phyloP scores from a whole-genome alignment of 441 rosid genomes.

The Pelargonium myrrhifolium region DNA sequence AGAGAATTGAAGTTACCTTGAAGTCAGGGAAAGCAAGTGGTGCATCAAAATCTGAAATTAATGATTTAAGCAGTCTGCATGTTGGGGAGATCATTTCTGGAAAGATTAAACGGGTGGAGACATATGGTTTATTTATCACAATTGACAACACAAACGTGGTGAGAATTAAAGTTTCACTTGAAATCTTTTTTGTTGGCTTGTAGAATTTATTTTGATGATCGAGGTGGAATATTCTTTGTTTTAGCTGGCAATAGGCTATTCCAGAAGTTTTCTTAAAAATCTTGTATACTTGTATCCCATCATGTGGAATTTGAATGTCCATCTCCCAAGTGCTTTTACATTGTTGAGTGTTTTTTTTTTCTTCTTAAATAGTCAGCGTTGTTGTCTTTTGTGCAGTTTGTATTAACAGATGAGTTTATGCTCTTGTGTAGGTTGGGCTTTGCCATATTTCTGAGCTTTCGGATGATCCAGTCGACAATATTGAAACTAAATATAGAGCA shows the following conservation, averaged over 20 bases:
- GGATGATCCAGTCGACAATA: slow-evolving; percentile 49
- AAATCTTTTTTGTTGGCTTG: slow-evolving; percentile 6
- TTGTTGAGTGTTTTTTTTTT: not conserved
- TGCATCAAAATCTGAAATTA: slow-evolving; percentile 39
- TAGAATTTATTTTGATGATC: slow-evolving; percentile 1
- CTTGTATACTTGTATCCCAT: not conserved
- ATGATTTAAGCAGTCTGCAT: slow-evolving; percentile 46
- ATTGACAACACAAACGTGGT: slow-evolving; percentile 68
- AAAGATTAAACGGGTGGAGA: slow-evolving; percentile 68
- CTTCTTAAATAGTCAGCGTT: not conserved
- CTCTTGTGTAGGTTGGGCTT: slow-evolving; percentile 67
- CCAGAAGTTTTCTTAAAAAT: not conserved
- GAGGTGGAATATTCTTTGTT: not conserved
- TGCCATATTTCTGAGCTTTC: slow-evolving; percentile 80
- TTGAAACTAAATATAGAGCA: slow-evolving; percentile 53
- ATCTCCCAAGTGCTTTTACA: not conserved
- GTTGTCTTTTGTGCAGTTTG: not conserved
- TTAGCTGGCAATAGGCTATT: not conserved
- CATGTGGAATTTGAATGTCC: not conserved
- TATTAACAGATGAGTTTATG: not conserved
- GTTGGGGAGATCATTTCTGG: slow-evolving; percentile 66
- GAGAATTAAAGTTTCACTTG: slow-evolving; percentile 21
- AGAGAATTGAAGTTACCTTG: slow-evolving; percentile 83
- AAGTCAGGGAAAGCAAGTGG: slow-evolving; percentile 38
- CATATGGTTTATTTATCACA: slow-evolving; percentile 69